Conservation (phyloP, 2,329 filamentous ascomycete species). For the Sordariomycetes sp. region DNA sequence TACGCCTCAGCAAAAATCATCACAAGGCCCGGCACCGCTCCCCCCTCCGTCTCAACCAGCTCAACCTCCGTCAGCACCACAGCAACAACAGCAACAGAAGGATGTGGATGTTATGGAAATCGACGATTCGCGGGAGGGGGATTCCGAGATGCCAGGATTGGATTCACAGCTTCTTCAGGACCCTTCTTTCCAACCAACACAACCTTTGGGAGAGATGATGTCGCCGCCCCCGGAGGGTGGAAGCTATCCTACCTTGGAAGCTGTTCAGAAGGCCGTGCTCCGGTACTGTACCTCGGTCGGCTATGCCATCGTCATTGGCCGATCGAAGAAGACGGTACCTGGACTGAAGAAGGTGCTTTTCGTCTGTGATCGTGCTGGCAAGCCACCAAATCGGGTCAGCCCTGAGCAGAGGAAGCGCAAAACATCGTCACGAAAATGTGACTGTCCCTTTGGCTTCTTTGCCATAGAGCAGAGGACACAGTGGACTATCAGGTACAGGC, state of each 20-base stretch:
- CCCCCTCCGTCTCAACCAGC: conserved; percentile 10
- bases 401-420: conserved; percentile 56
- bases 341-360: conserved; percentile 60
- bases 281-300: conserved; percentile 59
- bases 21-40: conserved; percentile 8
- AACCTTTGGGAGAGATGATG: conserved; percentile 51
- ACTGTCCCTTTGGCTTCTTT: conserved; percentile 62
- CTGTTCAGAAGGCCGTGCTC: conserved; percentile 54
- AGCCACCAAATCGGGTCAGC: conserved; percentile 51
- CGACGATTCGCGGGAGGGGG: conserved; percentile 40
- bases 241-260: conserved; percentile 55
- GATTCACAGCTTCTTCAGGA: conserved; percentile 40
- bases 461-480: conserved; percentile 59
- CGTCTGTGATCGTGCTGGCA: conserved; percentile 57
- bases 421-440: conserved; percentile 60
- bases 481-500: conserved; percentile 57
- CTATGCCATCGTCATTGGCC: conserved; percentile 59
- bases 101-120: conserved; percentile 43
- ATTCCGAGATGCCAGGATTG: conserved; percentile 31
- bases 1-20: conserved; percentile 7
- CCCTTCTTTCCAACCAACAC: conserved; percentile 39
- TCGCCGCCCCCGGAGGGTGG: conserved; percentile 55
- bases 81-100: conserved; percentile 25
- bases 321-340: conserved; percentile 59
- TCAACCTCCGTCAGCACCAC: conserved; percentile 12